These are phyloP conservation scores for Coriolopsis trogii DNA, from an alignment of 1,284 basidiomycete species.

Conservation along the genomic window DNA sequence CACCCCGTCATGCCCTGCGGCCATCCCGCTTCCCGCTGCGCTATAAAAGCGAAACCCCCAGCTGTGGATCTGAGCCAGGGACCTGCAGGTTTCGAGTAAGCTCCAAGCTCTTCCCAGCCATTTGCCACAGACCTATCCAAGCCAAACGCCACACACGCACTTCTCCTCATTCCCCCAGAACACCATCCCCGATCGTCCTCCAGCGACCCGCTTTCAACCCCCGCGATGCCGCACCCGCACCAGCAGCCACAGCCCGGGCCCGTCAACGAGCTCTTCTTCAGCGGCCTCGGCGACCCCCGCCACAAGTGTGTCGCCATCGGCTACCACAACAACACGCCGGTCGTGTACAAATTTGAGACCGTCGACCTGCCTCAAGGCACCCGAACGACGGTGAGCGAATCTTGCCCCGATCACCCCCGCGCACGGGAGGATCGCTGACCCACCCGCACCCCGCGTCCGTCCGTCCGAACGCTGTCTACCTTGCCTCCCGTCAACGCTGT, in stretches of 20 bases:
- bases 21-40: background rate
- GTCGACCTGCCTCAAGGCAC: slow-evolving; percentile 24
- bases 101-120: too few species aligned
- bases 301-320: slow-evolving; percentile 68
- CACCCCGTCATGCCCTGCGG: slow-evolving; percentile 1
- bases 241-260: background rate
- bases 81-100: too few species aligned
- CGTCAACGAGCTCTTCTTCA: slow-evolving; percentile 63
- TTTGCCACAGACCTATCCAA: too few species aligned
- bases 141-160: too few species aligned
- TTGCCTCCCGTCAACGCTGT: too few species aligned
- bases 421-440: slow-evolving; percentile 15
- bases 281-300: slow-evolving; percentile 66
- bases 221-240: background rate
- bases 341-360: slow-evolving; percentile 72
- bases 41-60: slow-evolving; percentile 7
- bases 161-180: too few species aligned
- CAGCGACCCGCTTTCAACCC: background rate
- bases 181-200: too few species aligned
- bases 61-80: too few species aligned
- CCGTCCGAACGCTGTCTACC: too few species aligned
- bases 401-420: slow-evolving; percentile 16
- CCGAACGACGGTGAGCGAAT: slow-evolving; percentile 22
- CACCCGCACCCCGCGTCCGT: slow-evolving; percentile 7
- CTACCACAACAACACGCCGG: slow-evolving; percentile 50